phyloP scores from a whole-genome alignment of 2,329 filamentous ascomycete genomes.

The Lomentospora prolificans region DNA sequence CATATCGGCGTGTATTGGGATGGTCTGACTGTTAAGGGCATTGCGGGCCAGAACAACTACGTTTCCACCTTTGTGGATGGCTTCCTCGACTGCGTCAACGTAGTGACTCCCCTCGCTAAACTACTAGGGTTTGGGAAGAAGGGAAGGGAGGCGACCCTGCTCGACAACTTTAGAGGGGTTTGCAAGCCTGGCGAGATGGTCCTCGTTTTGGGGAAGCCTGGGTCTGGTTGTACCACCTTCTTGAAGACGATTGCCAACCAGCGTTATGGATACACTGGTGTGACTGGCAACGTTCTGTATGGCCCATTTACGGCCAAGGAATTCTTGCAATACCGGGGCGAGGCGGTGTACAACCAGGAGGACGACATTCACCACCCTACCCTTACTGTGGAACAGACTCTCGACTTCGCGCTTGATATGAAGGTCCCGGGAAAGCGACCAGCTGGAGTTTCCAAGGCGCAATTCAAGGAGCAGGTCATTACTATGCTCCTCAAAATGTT shows the following conservation, averaged over 20 bases:
- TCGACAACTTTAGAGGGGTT: constrained; percentile 62
- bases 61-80: constrained; percentile 69
- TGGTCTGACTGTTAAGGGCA: constrained; percentile 63
- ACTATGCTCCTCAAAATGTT: constrained; percentile 78
- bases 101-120: constrained; percentile 53
- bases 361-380: constrained; percentile 81
- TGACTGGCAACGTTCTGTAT: constrained; percentile 63
- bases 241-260: constrained; percentile 61
- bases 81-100: constrained; percentile 66
- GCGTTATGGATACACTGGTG: constrained; percentile 42
- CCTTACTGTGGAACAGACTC: constrained; percentile 77
- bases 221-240: constrained; percentile 62
- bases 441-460: constrained; percentile 57
- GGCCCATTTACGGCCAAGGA: constrained; percentile 62
- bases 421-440: constrained; percentile 77
- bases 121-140: constrained; percentile 58
- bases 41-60: constrained; percentile 64
- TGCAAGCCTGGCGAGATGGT: constrained; percentile 82
- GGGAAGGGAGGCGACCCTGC: constrained; percentile 60
- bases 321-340: constrained; percentile 65
- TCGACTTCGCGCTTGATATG: constrained; percentile 74
- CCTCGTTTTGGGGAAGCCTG: constrained; percentile 68
- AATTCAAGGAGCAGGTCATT: constrained; percentile 70
- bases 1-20: constrained; percentile 76
- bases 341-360: constrained; percentile 78